Evolutionary conservation across 805 yeast species (phyloP).

Genomic region (Kregervanrija delftensis): DNA sequence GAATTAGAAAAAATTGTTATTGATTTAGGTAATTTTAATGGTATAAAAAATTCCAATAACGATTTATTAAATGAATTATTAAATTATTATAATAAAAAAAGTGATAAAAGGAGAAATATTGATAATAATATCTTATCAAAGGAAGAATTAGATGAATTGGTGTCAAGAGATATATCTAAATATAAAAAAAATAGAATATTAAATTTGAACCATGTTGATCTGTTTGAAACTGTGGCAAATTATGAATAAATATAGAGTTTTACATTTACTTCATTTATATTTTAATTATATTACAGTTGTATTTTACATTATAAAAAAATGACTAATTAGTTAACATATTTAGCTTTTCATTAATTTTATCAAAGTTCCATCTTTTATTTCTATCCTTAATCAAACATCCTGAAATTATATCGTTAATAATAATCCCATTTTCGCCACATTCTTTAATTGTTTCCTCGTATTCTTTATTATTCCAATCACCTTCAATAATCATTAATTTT

Average conservation of each 20-base stretch:
- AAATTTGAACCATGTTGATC: background rate
- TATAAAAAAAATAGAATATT: slow-evolving; percentile 1
- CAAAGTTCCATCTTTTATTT: slow-evolving; percentile 3
- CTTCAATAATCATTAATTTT: slow-evolving; percentile 63
- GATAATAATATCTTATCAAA: slow-evolving; percentile 25
- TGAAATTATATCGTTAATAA: slow-evolving; percentile 2
- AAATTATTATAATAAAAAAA: slow-evolving; percentile 20
- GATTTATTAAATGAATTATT: slow-evolving; percentile 26
- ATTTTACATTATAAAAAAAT: no score
- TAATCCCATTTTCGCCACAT: background rate
- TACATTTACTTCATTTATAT: no score
- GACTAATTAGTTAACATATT: background rate
- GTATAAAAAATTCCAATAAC: slow-evolving; percentile 6
- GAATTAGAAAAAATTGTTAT: slow-evolving; percentile 71
- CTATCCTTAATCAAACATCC: slow-evolving; percentile 5
- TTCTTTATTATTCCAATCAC: slow-evolving; percentile 28
- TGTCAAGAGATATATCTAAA: slow-evolving; percentile 1
- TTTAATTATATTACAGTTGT: no score
- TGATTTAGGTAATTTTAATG: slow-evolving; percentile 53
- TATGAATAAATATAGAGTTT: no score
- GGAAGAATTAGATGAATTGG: slow-evolving; percentile 41
- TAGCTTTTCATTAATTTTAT: slow-evolving; percentile 2
- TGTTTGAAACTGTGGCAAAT: no score
- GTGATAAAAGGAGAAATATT: slow-evolving; percentile 19
- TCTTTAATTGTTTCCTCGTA: slow-evolving; percentile 3